phyloP scores from a whole-genome alignment of 495 filamentous ascomycete species.

The Aspergillus nanangensis region DNA sequence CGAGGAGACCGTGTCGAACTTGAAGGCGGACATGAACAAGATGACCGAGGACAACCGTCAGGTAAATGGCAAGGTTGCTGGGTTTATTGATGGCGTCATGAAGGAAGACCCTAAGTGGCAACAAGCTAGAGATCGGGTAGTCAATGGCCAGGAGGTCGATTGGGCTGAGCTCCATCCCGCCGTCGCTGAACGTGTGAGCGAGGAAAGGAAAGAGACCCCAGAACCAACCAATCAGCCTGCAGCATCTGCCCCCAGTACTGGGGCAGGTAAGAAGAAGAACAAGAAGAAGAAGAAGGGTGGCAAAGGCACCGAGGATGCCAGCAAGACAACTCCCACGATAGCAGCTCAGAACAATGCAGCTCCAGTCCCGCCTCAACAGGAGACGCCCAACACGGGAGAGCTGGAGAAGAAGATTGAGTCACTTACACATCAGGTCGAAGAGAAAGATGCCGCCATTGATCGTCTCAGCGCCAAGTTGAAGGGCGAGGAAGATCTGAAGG shows the following conservation, averaged over 20 bases:
- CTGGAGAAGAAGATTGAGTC: conserved; percentile 48
- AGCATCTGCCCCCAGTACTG: conserved; percentile 16
- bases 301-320: conserved; percentile 41
- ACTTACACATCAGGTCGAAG: conserved; percentile 58
- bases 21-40: conserved; percentile 37
- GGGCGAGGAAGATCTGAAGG: conserved; percentile 72
- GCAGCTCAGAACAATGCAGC: conserved; percentile 14
- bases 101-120: conserved; percentile 33
- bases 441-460: conserved; percentile 69
- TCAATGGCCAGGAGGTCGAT: conserved; percentile 27
- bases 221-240: conserved; percentile 17
- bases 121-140: conserved; percentile 28
- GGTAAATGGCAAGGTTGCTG: conserved; percentile 28
- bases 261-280: conserved; percentile 61
- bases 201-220: conserved; percentile 12
- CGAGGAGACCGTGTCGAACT: conserved; percentile 38
- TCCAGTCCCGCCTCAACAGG: conserved; percentile 16
- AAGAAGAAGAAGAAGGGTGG: conserved; percentile 87
- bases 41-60: conserved; percentile 24
- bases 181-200: conserved; percentile 9
- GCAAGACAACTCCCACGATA: conserved; percentile 24
- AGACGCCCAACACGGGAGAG: conserved; percentile 28
- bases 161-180: conserved; percentile 31
- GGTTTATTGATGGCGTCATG: conserved; percentile 34
- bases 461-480: conserved; percentile 60